Percentiles rank a stretch among this genome's conserved stretches.
phyloP scores from a whole-genome alignment of 2,329 filamentous ascomycete genomes.

The Magnaporthiopsis incrustans region DNA sequence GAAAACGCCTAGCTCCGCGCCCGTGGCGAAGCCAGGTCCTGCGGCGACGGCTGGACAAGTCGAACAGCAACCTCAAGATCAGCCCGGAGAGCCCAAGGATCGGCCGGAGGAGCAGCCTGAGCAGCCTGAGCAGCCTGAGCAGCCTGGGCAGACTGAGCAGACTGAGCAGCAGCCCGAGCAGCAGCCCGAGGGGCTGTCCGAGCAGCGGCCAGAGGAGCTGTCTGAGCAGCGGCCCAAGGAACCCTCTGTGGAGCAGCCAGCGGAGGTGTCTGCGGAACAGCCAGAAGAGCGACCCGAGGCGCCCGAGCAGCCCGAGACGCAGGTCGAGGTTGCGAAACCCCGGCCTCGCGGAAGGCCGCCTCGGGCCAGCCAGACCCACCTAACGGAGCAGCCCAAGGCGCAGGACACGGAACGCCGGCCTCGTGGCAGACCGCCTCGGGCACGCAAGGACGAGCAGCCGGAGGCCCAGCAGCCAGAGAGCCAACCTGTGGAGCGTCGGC shows the following conservation, averaged over 20 bases:
- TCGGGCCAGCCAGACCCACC: neutral
- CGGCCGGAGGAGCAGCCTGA: neutral
- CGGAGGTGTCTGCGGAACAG: neutral
- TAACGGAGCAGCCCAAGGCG: neutral
- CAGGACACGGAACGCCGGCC: neutral
- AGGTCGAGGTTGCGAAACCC: neutral
- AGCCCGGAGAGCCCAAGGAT: neutral
- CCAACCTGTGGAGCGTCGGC: neutral
- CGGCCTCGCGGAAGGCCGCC: neutral
- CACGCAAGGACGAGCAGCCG: neutral
- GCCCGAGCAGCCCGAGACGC: neutral
- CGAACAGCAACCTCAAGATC: neutral
- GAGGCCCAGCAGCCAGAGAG: neutral
- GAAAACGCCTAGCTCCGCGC: conserved; percentile 9
- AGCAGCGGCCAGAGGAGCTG: neutral
- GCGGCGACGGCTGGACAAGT: neutral
- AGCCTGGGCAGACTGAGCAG: too few relatives aligned
- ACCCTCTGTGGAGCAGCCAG: neutral
- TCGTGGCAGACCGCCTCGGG: neutral
- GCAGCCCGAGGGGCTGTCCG: neutral
- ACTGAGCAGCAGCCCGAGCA: too few relatives aligned
- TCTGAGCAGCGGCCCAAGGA: neutral
- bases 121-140: neutral
- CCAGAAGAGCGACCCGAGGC: neutral
- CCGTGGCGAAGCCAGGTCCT: neutral